phyloP scores from a whole-genome alignment of 768 basidiomycete species.

The Lentinula sp. region DNA sequence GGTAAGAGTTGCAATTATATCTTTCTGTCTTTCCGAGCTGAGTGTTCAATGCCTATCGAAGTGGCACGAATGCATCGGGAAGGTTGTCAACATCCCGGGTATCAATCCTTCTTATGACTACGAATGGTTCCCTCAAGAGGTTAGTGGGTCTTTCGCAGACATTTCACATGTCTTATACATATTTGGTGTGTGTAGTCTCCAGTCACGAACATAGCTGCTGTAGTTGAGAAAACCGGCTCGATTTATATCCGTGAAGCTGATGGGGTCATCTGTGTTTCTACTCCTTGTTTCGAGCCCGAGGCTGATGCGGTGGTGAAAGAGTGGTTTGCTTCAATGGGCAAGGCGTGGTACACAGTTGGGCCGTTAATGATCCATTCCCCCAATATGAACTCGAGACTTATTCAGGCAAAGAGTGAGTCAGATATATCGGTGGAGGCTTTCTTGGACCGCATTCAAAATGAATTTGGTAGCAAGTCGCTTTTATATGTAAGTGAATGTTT shows the following conservation, averaged over 20 bases:
- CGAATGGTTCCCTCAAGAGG: constrained; percentile 2
- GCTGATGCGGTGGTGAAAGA: neutral
- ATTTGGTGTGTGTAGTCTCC: too few relatives aligned
- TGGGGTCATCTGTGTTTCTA: neutral
- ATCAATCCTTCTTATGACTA: neutral
- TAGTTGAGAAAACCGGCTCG: neutral
- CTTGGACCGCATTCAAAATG: neutral
- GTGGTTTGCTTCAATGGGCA: neutral
- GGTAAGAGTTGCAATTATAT: neutral
- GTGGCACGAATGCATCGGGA: neutral
- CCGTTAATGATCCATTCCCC: neutral
- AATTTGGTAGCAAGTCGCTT: neutral
- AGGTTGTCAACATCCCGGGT: neutral
- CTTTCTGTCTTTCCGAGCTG: neutral
- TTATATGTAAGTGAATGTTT: neutral
- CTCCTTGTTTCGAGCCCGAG: neutral
- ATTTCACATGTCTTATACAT: neutral
- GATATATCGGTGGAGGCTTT: neutral
- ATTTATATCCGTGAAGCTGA: neutral
- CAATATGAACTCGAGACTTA: too few relatives aligned
- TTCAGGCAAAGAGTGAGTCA: neutral
- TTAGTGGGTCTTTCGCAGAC: neutral
- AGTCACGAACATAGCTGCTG: neutral
- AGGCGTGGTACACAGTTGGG: neutral
- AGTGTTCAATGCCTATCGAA: neutral